Base-by-base conservation (phyloP, 257 asterid genomes). In the Paulownia fortunei region DNA sequence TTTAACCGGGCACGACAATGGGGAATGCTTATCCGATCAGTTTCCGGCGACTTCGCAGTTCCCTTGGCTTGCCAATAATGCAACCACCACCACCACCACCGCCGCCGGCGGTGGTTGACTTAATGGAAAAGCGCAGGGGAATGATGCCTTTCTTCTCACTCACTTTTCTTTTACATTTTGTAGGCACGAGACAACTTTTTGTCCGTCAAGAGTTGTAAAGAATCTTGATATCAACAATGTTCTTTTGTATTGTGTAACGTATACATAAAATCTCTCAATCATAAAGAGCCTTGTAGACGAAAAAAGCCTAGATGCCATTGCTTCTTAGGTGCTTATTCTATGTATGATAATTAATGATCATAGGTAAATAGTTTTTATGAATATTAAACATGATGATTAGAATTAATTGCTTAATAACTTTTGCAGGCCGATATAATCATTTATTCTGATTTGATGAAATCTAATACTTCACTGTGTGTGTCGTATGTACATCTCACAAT, bases 71-170 rank as follows among this genome's bases (percentile, higher is more conserved):
- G 70, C 66, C 7, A 80, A 54, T 24, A 87, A 54, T 8, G 84
- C 81, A 8, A 67, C 82, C 10, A 34, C 89, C 23, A 55, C 71
- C 3, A 6, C 70, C 16, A 7, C 62, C 37, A n/a, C 93, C 41
- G 62, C 71, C 49, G 92, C 83, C 64, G 91, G 87, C 74, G 81
- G 89, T 6, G 70, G 85, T 75, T 91, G 93, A 89, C 85, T 58
- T 9, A 54, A 74, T 23, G 63, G 27, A 42, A 36, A 69, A 73
- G 24, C 55, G 78, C 36, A 5, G 23, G 69, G 39, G 68, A 72
- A 70, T 69, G 79, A 86, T 90, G 88, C 93, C 85, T 89, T 92
- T 79, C 92, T 89, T 88, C 78, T 80, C 56, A 13, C 51, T 87
- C 89, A 89, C 92, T 91, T 84, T 83, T 91, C 82, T 77, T 79